A percentile compares a stretch with the other conserved stretches of the same genome.
Conservation (phyloP, 2,329 filamentous ascomycete genomes). For the Akanthomyces dipterigenus region DNA sequence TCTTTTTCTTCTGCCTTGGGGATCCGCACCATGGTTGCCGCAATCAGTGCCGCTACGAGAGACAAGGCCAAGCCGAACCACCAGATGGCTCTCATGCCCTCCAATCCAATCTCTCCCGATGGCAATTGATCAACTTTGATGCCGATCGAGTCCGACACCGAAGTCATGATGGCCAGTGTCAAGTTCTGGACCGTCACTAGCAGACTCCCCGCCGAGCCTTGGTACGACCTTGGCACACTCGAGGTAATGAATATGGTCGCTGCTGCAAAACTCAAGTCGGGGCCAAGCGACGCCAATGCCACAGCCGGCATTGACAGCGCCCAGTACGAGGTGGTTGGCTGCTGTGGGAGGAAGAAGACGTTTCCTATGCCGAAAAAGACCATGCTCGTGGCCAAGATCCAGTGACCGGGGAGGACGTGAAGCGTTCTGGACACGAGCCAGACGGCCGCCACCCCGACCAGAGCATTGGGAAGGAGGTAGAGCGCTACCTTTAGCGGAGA, state of each 20-base stretch:
- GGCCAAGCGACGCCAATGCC: conserved; percentile 38
- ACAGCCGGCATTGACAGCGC: conserved; percentile 37
- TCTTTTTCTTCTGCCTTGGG: conserved; percentile 13
- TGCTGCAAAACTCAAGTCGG: conserved; percentile 39
- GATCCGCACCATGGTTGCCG: conserved; percentile 12
- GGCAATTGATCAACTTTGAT: conserved; percentile 11
- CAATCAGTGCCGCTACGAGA: conserved; percentile 9
- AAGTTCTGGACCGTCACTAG: conserved; percentile 41
- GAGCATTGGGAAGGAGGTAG: conserved; percentile 37
- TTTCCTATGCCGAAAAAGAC: conserved; percentile 15
- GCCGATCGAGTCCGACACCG: conserved; percentile 27
- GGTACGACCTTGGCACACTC: conserved; percentile 38
- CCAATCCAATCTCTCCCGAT: conserved; percentile 10
- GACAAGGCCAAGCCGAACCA: conserved; percentile 13
- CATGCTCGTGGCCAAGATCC: conserved; percentile 39
- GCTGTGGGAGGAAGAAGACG: conserved; percentile 23
- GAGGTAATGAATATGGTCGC: conserved; percentile 43
- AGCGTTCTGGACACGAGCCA: conserved; percentile 38
- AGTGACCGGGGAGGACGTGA: conserved; percentile 38
- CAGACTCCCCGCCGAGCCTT: conserved; percentile 38
- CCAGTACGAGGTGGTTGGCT: conserved; percentile 34
- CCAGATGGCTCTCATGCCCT: conserved; percentile 12
- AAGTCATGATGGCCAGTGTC: conserved; percentile 35
- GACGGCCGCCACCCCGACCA: conserved; percentile 37
- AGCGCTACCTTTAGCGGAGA: conserved; percentile 33